Evolutionary conservation across 1,284 basidiomycete species (phyloP).

Genomic region (Cutaneotrichosporon dermatis): DNA sequence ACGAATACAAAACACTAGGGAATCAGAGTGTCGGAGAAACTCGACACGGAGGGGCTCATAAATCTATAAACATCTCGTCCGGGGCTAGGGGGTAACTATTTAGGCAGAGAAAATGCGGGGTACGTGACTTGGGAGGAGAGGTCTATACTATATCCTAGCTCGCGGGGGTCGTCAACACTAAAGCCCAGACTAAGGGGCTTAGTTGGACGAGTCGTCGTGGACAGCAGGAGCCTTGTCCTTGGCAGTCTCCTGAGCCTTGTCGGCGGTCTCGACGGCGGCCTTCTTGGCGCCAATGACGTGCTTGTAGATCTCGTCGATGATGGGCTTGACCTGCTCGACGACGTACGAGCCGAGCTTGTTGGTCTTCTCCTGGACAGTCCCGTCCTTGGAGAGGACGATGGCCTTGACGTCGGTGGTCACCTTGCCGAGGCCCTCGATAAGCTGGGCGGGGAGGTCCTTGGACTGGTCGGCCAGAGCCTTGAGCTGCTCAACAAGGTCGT

Average conservation of each 20-base stretch:
- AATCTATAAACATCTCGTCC: constrained; percentile 3
- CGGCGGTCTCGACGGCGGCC: constrained; percentile 27
- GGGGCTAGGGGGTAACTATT: neutral
- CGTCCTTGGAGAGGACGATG: constrained; percentile 46
- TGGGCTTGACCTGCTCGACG: constrained; percentile 46
- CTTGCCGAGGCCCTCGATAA: constrained; percentile 42
- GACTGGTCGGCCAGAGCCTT: constrained; percentile 40
- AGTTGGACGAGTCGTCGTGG: neutral
- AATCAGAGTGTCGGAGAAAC: neutral
- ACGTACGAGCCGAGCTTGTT: constrained; percentile 48
- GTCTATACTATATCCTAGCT: constrained; percentile 1
- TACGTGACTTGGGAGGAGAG: neutral
- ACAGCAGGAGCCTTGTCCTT: constrained; percentile 2
- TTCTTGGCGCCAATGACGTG: constrained; percentile 42
- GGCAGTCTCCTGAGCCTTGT: constrained; percentile 6
- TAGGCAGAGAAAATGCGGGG: neutral
- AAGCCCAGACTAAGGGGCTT: neutral
- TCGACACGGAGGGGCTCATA: neutral
- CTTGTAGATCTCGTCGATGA: constrained; percentile 47
- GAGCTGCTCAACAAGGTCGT: constrained; percentile 43
- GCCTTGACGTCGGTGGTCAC: constrained; percentile 40
- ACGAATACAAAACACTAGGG: constrained; percentile 3
- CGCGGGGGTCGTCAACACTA: neutral
- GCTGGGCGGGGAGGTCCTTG: constrained; percentile 38
- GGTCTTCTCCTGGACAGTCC: constrained; percentile 44